Conservation (phyloP, 495 filamentous ascomycete genomes). For the Hypoxylon perforatum region DNA sequence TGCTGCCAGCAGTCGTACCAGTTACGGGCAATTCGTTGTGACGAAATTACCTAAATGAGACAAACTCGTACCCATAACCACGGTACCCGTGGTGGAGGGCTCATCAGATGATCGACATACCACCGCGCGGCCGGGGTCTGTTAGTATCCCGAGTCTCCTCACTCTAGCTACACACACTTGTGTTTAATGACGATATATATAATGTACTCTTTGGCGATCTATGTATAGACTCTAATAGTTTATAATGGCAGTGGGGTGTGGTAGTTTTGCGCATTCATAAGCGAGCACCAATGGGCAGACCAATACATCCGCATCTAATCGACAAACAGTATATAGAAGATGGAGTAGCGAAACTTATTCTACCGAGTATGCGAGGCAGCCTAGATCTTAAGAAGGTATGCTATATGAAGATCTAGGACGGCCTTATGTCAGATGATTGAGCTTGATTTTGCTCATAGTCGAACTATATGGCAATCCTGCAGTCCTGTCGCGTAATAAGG, state of each 20-base stretch:
- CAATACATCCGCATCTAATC: no score
- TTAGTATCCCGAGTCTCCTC: slow-evolving; percentile 20
- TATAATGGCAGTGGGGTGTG: neutral
- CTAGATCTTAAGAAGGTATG: no score
- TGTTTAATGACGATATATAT: slow-evolving; percentile 22
- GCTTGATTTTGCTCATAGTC: no score
- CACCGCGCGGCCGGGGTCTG: slow-evolving; percentile 14
- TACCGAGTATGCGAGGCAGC: no score
- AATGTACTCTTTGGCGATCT: slow-evolving; percentile 16
- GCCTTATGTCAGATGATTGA: no score
- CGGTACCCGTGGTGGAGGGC: slow-evolving; percentile 15
- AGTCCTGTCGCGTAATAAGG: no score
- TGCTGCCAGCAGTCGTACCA: slow-evolving; percentile 17
- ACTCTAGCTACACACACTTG: slow-evolving; percentile 9
- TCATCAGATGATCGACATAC: slow-evolving; percentile 38
- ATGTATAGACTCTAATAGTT: slow-evolving; percentile 2
- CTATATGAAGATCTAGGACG: no score
- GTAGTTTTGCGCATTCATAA: no score
- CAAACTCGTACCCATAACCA: slow-evolving; percentile 18
- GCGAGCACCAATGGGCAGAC: no score
- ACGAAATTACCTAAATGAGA: slow-evolving; percentile 23
- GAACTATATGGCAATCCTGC: no score
- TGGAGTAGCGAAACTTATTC: no score
- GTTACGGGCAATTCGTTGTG: slow-evolving; percentile 11
- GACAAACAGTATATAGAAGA: no score